Evolutionary conservation across 2,329 filamentous ascomycete genomes (phyloP).

Genomic region (Alternaria brassicae): DNA sequence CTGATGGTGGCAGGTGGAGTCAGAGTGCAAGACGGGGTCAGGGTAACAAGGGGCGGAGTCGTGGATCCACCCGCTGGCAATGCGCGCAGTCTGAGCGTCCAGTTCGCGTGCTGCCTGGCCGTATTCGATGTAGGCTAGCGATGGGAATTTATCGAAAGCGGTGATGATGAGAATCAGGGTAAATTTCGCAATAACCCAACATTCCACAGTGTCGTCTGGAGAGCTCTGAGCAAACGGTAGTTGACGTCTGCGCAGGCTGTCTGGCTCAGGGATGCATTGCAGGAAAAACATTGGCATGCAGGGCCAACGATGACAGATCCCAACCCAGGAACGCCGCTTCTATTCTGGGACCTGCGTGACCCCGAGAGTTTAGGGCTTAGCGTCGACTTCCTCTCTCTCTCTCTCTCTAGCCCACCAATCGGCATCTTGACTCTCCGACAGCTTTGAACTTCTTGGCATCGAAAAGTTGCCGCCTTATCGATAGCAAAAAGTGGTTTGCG

Average conservation of each 20-base stretch:
- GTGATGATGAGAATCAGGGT: neutral
- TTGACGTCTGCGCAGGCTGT: conserved; percentile 8
- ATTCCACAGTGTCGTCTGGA: neutral
- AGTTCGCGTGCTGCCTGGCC: conserved; percentile 19
- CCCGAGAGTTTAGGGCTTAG: conserved; percentile 2
- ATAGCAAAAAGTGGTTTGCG: conserved; percentile 9
- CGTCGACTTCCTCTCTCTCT: neutral
- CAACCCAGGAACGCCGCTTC: conserved; percentile 10
- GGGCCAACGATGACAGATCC: conserved; percentile 6
- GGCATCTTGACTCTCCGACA: neutral
- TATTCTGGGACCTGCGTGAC: conserved; percentile 16
- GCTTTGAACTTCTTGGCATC: conserved; percentile 9
- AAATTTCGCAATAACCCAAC: neutral
- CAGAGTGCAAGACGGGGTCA: conserved; percentile 26
- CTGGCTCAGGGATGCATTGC: conserved; percentile 11
- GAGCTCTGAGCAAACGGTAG: neutral
- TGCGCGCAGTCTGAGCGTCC: conserved; percentile 19
- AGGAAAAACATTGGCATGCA: conserved; percentile 13
- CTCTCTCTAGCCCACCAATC: neutral
- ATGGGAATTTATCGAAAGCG: conserved; percentile 24
- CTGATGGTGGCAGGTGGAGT: too few relatives aligned
- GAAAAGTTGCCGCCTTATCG: conserved; percentile 12
- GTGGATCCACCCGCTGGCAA: conserved; percentile 31
- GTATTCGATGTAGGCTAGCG: conserved; percentile 23
- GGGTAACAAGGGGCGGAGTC: conserved; percentile 30